Conservation (phyloP, 139 green algal species). For the Edaphochlamys debaryana region DNA sequence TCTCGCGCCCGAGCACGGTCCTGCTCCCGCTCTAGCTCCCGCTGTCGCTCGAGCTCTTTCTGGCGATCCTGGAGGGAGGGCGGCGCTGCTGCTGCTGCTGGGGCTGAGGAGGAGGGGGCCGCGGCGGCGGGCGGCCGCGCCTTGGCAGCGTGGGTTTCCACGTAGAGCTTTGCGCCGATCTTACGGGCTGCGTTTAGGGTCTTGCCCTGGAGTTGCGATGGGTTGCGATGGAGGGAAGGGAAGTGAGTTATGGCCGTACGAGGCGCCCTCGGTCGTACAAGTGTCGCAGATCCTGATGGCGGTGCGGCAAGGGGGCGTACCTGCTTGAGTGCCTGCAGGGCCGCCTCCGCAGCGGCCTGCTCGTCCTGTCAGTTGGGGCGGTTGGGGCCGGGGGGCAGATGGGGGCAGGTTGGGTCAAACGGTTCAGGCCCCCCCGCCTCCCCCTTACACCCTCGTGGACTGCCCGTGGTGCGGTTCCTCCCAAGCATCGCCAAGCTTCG, state of each 20-base stretch:
- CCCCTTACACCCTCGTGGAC: no score
- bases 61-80: no score
- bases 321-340: slow-evolving; percentile 47
- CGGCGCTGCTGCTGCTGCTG: no score
- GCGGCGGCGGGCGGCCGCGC: not conserved
- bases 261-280: not conserved
- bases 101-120: no score
- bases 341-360: slow-evolving; percentile 40
- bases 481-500: no score
- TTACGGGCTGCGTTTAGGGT: not conserved
- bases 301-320: not conserved
- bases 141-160: not conserved
- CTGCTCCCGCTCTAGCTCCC: not conserved
- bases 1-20: not conserved
- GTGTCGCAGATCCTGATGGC: not conserved
- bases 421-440: not conserved
- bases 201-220: not conserved
- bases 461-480: no score
- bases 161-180: not conserved
- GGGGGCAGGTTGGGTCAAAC: not conserved
- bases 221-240: not conserved
- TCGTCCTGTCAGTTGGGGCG: not conserved
- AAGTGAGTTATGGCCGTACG: not conserved
- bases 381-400: not conserved
- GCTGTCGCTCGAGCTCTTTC: not conserved